These are phyloP conservation scores for Neoarthrinium moseri DNA, from an alignment of 2,329 filamentous ascomycete species.

Conservation along the genomic window DNA sequence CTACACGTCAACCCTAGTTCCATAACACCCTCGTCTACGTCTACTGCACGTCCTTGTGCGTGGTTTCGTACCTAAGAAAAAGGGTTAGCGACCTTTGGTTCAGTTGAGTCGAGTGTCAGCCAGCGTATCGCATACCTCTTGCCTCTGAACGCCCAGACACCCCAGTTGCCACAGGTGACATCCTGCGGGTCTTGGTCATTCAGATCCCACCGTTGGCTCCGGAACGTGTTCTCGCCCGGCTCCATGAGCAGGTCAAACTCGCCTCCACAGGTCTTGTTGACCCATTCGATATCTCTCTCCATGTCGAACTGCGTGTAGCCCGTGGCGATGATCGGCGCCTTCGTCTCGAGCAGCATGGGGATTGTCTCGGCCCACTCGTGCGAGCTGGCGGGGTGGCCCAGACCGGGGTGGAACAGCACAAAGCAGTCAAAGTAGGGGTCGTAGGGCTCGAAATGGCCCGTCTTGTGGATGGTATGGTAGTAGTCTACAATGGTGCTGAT, in stretches of 20 bases:
- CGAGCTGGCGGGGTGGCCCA: conserved; percentile 89
- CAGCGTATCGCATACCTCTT: conserved; percentile 78
- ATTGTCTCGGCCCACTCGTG: conserved; percentile 94
- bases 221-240: conserved; percentile 90
- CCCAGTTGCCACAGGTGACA: conserved; percentile 94
- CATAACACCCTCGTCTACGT: neutral
- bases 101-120: conserved; percentile 1
- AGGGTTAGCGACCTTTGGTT: conserved; percentile 27
- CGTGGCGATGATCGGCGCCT: conserved; percentile 89
- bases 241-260: conserved; percentile 92
- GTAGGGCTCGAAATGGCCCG: conserved; percentile 87
- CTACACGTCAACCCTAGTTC: neutral
- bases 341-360: conserved; percentile 88
- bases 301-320: conserved; percentile 96
- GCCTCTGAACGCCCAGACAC: conserved; percentile 93
- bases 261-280: conserved; percentile 78
- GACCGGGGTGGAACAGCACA: conserved; percentile 92
- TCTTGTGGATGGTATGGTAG: conserved; percentile 93
- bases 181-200: conserved; percentile 95
- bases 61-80: conserved; percentile 59
- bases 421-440: conserved; percentile 99
- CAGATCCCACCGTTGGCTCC: conserved; percentile 93
- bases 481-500: conserved; percentile 98
- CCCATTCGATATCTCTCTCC: conserved; percentile 88
- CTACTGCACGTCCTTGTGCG: conserved; percentile 44